Percentiles rank a stretch among this genome's conserved stretches.
phyloP scores from a whole-genome alignment of 768 basidiomycete genomes.

The Auricularia cornea region DNA sequence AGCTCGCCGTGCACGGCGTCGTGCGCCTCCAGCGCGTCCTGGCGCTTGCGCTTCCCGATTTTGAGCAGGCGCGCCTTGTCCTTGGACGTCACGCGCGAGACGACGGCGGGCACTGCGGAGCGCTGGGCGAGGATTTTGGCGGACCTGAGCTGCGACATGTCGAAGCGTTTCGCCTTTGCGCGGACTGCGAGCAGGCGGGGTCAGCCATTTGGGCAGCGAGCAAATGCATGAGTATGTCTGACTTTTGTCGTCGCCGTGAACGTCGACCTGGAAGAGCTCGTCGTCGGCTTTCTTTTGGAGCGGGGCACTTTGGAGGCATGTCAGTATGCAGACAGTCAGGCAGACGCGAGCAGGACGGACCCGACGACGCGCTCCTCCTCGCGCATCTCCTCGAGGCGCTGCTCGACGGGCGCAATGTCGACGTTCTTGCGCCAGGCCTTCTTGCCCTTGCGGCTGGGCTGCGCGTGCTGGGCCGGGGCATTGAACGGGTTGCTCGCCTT shows the following conservation, averaged over 20 bases:
- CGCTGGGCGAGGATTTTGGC: constrained; percentile 76
- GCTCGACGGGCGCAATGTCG: constrained; percentile 71
- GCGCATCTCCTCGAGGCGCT: constrained; percentile 63
- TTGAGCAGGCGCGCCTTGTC: constrained; percentile 71
- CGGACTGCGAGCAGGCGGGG: constrained; percentile 39
- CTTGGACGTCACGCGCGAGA: constrained; percentile 38
- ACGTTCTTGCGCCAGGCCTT: constrained; percentile 91
- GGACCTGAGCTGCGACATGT: constrained; percentile 49
- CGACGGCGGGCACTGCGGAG: constrained; percentile 79
- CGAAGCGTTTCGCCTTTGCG: constrained; percentile 33
- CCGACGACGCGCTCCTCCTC: constrained; percentile 77
- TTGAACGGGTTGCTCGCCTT: background rate
- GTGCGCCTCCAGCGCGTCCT: constrained; percentile 48
- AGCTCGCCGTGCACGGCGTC: background rate
- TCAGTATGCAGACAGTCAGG: background rate
- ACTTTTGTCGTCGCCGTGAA: constrained; percentile 71
- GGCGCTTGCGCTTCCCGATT: constrained; percentile 63
- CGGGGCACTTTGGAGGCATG: constrained; percentile 36
- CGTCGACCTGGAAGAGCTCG: constrained; percentile 75
- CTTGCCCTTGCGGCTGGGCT: constrained; percentile 83
- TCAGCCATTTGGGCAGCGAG: background rate
- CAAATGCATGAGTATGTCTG: constrained; percentile 12
- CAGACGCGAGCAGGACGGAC: constrained; percentile 32
- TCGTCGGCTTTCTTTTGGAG: constrained; percentile 61
- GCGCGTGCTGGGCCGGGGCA: constrained; percentile 33